A percentile compares a stretch with the other conserved stretches of the same genome.
Evolutionary conservation across 2,329 filamentous ascomycete genomes (phyloP).

Genomic region (Penicillium fuscoglaucum): DNA sequence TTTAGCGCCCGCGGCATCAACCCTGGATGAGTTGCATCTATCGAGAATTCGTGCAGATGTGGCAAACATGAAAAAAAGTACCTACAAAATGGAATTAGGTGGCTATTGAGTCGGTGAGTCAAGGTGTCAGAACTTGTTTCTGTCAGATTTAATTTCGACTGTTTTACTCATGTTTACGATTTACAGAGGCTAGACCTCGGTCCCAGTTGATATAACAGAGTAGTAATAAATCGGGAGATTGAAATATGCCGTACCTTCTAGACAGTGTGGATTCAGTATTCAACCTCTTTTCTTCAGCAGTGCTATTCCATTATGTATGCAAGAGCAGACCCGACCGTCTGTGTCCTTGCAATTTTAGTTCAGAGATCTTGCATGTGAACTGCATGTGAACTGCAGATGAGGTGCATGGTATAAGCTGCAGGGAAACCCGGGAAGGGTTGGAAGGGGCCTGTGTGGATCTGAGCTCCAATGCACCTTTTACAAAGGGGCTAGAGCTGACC

Average conservation of each 20-base stretch:
- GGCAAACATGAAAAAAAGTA: neutral
- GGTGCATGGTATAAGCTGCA: slow-evolving; percentile 9
- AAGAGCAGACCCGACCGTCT: slow-evolving; percentile 12
- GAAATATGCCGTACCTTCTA: neutral
- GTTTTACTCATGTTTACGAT: neutral
- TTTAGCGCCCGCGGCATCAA: neutral
- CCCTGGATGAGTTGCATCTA: neutral
- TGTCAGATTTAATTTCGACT: neutral
- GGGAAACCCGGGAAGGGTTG: slow-evolving; percentile 15
- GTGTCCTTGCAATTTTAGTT: slow-evolving; percentile 17
- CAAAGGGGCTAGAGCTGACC: neutral
- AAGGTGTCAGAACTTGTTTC: neutral
- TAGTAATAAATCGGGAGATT: neutral
- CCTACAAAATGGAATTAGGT: neutral
- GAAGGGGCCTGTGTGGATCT: slow-evolving; percentile 10
- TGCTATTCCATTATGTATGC: slow-evolving; percentile 1
- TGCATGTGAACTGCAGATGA: slow-evolving; percentile 12
- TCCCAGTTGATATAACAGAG: neutral
- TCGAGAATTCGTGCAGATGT: neutral
- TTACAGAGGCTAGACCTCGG: neutral
- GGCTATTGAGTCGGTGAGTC: slow-evolving; percentile 6
- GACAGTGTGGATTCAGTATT: neutral
- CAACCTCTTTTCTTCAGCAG: neutral
- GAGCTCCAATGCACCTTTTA: neutral
- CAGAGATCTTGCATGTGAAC: slow-evolving; percentile 22